phyloP scores from a whole-genome alignment of 148 eudicot genomes.

The Nyssa sinensis region DNA sequence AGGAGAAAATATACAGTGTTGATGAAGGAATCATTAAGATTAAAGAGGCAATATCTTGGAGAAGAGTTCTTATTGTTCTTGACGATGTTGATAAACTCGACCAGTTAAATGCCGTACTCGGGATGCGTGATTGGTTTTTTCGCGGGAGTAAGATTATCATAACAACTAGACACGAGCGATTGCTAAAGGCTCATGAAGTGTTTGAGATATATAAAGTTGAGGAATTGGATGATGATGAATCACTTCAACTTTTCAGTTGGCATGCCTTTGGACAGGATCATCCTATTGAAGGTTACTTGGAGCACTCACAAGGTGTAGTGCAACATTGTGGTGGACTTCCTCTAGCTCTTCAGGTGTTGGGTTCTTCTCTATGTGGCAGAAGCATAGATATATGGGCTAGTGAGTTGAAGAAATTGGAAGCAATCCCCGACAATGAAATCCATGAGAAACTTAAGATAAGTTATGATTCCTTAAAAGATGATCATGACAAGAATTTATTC shows the following conservation, averaged over 20 bases:
- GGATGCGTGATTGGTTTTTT: background rate
- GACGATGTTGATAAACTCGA: constrained; percentile 22
- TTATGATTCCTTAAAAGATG: constrained; percentile 19
- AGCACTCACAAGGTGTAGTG: constrained; percentile 1
- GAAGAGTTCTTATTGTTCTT: constrained; percentile 16
- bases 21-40: constrained; percentile 16
- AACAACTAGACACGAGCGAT: constrained; percentile 12
- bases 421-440: background rate
- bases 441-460: constrained; percentile 5
- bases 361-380: constrained; percentile 13
- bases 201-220: background rate
- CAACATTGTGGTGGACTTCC: constrained; percentile 11
- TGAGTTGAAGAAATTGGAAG: constrained; percentile 5
- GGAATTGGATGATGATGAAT: background rate
- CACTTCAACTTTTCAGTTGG: constrained; percentile 19
- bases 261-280: constrained; percentile 20
- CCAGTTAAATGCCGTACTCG: constrained; percentile 13
- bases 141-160: constrained; percentile 18
- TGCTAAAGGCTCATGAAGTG: background rate
- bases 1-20: background rate
- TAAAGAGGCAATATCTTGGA: background rate
- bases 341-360: constrained; percentile 23
- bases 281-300: constrained; percentile 11
- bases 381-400: constrained; percentile 9
- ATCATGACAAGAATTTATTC: constrained; percentile 16